These are phyloP conservation scores for Saccharomycopsis schoenii DNA, from an alignment of 805 yeast genomes.

Conservation along the genomic window DNA sequence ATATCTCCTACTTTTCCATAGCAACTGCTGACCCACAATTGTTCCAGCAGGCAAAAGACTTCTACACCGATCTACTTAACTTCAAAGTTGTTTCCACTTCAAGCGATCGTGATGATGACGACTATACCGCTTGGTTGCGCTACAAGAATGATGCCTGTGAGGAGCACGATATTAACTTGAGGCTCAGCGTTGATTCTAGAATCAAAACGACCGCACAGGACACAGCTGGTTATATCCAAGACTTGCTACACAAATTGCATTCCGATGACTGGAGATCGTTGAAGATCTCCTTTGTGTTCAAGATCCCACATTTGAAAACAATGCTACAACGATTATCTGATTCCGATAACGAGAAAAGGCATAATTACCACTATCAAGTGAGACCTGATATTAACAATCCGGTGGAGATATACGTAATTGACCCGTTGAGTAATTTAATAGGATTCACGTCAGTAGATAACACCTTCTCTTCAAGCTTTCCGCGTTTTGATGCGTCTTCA, in stretches of 20 bases:
- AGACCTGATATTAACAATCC: slow-evolving; percentile 70
- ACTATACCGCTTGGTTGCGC: slow-evolving; percentile 27
- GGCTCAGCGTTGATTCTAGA: slow-evolving; percentile 21
- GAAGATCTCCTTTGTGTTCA: slow-evolving; percentile 31
- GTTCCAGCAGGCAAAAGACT: slow-evolving; percentile 38
- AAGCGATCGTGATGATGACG: neutral
- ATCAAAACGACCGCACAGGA: slow-evolving; percentile 21
- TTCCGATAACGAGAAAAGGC: slow-evolving; percentile 5
- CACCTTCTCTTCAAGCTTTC: slow-evolving; percentile 44
- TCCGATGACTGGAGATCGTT: slow-evolving; percentile 43
- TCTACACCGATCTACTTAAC: slow-evolving; percentile 43
- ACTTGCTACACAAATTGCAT: slow-evolving; percentile 23
- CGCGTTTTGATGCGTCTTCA: slow-evolving; percentile 16
- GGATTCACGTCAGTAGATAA: slow-evolving; percentile 65
- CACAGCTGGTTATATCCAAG: slow-evolving; percentile 15
- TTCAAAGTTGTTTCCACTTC: slow-evolving; percentile 25
- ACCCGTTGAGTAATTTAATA: slow-evolving; percentile 74
- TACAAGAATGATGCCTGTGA: slow-evolving; percentile 23
- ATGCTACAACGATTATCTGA: slow-evolving; percentile 24
- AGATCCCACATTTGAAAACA: slow-evolving; percentile 23
- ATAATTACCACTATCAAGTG: slow-evolving; percentile 35
- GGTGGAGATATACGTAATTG: slow-evolving; percentile 62
- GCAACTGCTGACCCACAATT: slow-evolving; percentile 40
- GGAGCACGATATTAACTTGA: slow-evolving; percentile 22
- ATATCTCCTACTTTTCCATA: slow-evolving; percentile 42